Base-by-base conservation (phyloP, 202 grass and related monocot species). In the Musa balbisiana region DNA sequence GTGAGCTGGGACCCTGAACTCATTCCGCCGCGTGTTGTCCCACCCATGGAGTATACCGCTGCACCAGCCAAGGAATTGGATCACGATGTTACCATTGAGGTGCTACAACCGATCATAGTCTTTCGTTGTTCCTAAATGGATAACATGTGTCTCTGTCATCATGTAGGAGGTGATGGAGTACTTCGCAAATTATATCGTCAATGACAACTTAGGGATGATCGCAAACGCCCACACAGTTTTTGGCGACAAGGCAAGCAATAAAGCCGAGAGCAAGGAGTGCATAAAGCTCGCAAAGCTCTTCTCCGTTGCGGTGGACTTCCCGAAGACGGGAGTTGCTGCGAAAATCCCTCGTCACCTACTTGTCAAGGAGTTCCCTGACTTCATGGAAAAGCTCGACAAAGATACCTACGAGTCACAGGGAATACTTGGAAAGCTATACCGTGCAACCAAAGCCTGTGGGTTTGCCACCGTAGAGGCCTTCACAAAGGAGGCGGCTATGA, bases 321-420 rank as follows among this genome's bases (percentile, higher is more conserved):
- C 94, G 58, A 97, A 93, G 80, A 97, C 90, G 55, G 90, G 90
- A 76, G 74, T 91, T 29, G 81, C 87, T 2, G 91, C 91, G 52
- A 70, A 67, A 75, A 91, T 93, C 83, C 94, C 91, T 9, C 63
- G 43, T 24, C 21, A 83, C 9, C 54, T 93, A 27, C 15, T 78
- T 81, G 90, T 88, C 50, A 93, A 77, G 72, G 87, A 91, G 69
- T 98, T 93, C 72, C 94, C 94, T 29, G 94, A 98, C 80, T 98
- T 98, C 29, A 93, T 98, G 94, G 94, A 93, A 67, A 97, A 97
- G 76, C 76, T 83, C 0, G 86, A 86, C 56, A 91, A 81, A 73
- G 76, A 23, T 60, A 93, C 83, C 27, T 97, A 97, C 53, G 68
- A 56, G 70, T 97, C 91, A 3, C 53, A 71, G 64, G 91, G 91